Evolutionary conservation across 1,284 basidiomycete genomes (phyloP).

Genomic region (Heterobasidion irregulare): DNA sequence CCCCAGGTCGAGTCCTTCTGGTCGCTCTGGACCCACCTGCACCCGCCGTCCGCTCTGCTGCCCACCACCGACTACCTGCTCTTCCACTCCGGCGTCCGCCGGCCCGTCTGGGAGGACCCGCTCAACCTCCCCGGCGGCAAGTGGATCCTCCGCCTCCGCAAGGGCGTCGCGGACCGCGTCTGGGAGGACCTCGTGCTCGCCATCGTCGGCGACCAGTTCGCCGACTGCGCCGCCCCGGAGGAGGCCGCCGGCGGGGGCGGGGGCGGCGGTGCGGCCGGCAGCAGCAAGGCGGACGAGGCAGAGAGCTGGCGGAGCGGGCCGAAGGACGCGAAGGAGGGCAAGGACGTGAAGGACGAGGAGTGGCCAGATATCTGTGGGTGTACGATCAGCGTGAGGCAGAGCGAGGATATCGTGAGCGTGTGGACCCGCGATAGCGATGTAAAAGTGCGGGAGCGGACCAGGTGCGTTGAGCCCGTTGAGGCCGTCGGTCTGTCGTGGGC

Average conservation of each 20-base stretch:
- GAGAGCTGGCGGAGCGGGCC: conserved; percentile 23
- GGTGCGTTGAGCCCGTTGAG: conserved; percentile 38
- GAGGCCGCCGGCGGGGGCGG: conserved; percentile 6
- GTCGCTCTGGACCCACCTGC: conserved; percentile 75
- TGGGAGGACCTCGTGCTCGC: conserved; percentile 80
- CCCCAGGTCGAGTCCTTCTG: conserved; percentile 74
- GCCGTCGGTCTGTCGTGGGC: not conserved
- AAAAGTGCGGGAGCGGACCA: conserved; percentile 63
- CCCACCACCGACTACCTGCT: conserved; percentile 83
- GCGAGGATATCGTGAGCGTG: conserved; percentile 74
- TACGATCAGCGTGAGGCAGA: conserved; percentile 76
- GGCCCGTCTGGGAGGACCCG: conserved; percentile 89
- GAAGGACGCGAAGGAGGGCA: conserved; percentile 15
- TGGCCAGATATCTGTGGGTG: conserved; percentile 79
- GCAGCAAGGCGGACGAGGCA: conserved; percentile 12
- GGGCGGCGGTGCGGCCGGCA: not conserved
- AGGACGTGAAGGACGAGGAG: conserved; percentile 27
- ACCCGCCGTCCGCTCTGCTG: conserved; percentile 60
- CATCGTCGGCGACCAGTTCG: conserved; percentile 74
- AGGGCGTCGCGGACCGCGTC: conserved; percentile 72
- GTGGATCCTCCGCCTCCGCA: conserved; percentile 83
- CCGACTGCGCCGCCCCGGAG: conserved; percentile 39
- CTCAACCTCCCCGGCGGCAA: conserved; percentile 84
- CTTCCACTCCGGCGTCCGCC: conserved; percentile 72
- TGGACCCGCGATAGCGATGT: conserved; percentile 73